phyloP scores from a whole-genome alignment of 768 basidiomycete species.

The Rhodotorula diobovata region DNA sequence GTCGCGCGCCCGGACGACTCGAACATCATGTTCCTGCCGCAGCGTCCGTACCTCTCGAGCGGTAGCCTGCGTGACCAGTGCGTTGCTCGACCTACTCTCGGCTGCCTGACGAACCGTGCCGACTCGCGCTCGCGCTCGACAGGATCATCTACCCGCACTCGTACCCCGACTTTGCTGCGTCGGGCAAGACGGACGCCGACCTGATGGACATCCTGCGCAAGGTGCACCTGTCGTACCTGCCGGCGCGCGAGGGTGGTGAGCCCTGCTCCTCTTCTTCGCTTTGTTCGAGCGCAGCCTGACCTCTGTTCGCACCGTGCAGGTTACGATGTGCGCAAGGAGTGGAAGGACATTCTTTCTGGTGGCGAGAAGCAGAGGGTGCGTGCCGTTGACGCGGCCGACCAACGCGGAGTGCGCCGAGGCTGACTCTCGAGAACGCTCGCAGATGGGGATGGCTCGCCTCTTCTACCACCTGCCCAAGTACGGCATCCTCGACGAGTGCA shows the following conservation, averaged over 20 bases:
- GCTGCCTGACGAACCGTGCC: background rate
- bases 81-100: constrained; percentile 35
- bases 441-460: constrained; percentile 90
- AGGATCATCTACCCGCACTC: constrained; percentile 84
- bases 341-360: constrained; percentile 82
- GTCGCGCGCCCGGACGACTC: constrained; percentile 55
- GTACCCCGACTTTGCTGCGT: constrained; percentile 64
- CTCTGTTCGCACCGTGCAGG: constrained; percentile 41
- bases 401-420: constrained; percentile 6
- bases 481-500: constrained; percentile 86
- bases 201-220: constrained; percentile 71
- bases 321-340: constrained; percentile 79
- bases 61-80: constrained; percentile 82
- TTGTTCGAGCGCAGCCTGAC: background rate
- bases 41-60: constrained; percentile 84
- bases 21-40: constrained; percentile 65
- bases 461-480: constrained; percentile 82
- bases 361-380: constrained; percentile 89
- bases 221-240: constrained; percentile 78
- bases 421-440: background rate
- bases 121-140: background rate
- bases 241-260: constrained; percentile 73
- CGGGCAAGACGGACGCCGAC: constrained; percentile 62
- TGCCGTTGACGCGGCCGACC: background rate
- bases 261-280: background rate